Conservation (phyloP, 768 basidiomycete genomes). For the Boletus pseudo-olivaceus region DNA sequence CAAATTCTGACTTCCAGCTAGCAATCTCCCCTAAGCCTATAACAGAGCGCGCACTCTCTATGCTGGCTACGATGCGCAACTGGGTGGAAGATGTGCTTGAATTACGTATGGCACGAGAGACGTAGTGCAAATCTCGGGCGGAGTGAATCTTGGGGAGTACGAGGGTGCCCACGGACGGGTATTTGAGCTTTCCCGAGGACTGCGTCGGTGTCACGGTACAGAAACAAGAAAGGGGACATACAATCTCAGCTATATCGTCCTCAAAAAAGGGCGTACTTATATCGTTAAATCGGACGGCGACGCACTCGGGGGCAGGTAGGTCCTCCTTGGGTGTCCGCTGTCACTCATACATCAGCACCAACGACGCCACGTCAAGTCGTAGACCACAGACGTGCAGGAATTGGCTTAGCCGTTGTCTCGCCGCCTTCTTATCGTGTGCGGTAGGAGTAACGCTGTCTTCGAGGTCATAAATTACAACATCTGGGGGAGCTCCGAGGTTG, state of each 20-base stretch:
- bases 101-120: conserved; percentile 41
- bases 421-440: conserved; percentile 52
- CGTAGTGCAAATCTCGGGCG: conserved; percentile 56
- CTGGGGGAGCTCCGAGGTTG: conserved; percentile 45
- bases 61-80: conserved; percentile 68
- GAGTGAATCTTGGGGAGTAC: conserved; percentile 85
- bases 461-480: conserved; percentile 82
- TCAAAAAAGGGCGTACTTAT: conserved; percentile 62
- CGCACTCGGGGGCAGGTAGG: conserved; percentile 44
- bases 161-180: conserved; percentile 55
- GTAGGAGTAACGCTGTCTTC: conserved; percentile 81
- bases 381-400: conserved; percentile 51
- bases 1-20: conserved; percentile 54
- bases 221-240: conserved; percentile 26
- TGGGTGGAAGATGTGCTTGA: conserved; percentile 31
- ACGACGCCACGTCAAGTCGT: neutral
- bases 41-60: conserved; percentile 78
- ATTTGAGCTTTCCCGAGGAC: conserved; percentile 37
- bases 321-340: conserved; percentile 27
- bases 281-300: conserved; percentile 72
- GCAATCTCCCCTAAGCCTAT: conserved; percentile 70
- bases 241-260: conserved; percentile 61
- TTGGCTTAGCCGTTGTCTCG: conserved; percentile 49
- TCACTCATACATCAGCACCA: conserved; percentile 16
- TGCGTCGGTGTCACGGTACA: conserved; percentile 1